Evolutionary conservation across 495 filamentous ascomycete species (phyloP).

Genomic region (Aspergillus coremiiformis): DNA sequence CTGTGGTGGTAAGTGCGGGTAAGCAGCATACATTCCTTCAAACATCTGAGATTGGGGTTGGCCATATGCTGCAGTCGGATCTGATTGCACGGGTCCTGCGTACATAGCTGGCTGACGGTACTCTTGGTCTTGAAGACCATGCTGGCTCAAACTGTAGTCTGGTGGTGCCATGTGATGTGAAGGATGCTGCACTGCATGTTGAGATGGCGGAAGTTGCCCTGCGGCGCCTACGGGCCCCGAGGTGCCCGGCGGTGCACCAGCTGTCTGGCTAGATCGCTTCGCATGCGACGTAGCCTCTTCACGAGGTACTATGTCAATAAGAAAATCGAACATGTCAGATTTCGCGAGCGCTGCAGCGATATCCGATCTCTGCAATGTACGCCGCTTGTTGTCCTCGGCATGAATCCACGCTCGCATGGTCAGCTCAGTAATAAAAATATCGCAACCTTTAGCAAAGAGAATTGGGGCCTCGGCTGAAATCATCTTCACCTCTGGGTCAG

Average conservation of each 20-base stretch:
- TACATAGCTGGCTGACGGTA: slow-evolving; percentile 78
- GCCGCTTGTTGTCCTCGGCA: slow-evolving; percentile 95
- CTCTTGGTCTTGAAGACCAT: slow-evolving; percentile 64
- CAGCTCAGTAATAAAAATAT: slow-evolving; percentile 98
- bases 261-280: slow-evolving; percentile 62
- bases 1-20: slow-evolving; percentile 72
- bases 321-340: slow-evolving; percentile 99
- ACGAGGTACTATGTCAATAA: slow-evolving; percentile 96
- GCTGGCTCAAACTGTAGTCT: slow-evolving; percentile 60
- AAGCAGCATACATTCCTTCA: slow-evolving; percentile 74
- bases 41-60: slow-evolving; percentile 77
- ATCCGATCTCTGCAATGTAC: slow-evolving; percentile 90
- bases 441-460: slow-evolving; percentile 95
- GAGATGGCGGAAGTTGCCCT: slow-evolving; percentile 55
- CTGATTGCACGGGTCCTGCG: slow-evolving; percentile 62
- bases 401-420: slow-evolving; percentile 99
- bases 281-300: slow-evolving; percentile 83
- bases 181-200: slow-evolving; percentile 49
- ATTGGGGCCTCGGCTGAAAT: slow-evolving; percentile 98
- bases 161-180: slow-evolving; percentile 61
- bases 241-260: slow-evolving; percentile 42
- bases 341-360: slow-evolving; percentile 93
- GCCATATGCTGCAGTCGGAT: slow-evolving; percentile 60
- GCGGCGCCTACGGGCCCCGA: slow-evolving; percentile 30
- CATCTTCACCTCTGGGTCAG: slow-evolving; percentile 99